Conservation (phyloP, 1,284 basidiomycete species). For the Phaffia rhodozyma region DNA sequence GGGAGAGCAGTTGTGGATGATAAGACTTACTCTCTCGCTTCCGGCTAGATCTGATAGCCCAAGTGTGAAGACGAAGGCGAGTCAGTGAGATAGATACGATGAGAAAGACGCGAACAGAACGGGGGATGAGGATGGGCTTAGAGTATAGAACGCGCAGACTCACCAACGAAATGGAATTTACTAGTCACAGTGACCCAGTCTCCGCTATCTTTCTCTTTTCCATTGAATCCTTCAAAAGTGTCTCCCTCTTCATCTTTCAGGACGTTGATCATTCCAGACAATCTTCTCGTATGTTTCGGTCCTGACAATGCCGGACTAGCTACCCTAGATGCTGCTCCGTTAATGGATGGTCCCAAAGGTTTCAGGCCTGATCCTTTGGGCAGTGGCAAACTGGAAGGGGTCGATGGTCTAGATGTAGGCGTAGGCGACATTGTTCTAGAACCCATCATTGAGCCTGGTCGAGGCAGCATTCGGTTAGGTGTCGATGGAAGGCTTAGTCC, state of each 20-base stretch:
- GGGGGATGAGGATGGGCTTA: no score
- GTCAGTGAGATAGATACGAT: not conserved
- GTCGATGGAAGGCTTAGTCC: conserved; percentile 39
- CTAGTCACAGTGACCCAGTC: conserved; percentile 83
- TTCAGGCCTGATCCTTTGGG: not conserved
- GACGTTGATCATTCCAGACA: no score
- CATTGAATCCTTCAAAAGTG: not conserved
- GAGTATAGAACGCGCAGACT: not conserved
- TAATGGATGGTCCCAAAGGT: not conserved
- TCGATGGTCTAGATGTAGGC: conserved; percentile 13
- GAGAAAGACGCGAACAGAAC: not conserved
- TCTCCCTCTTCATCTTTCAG: not conserved
- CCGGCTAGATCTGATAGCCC: conserved; percentile 58
- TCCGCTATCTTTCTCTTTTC: conserved; percentile 32
- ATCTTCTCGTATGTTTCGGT: not conserved
- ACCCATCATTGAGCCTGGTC: conserved; percentile 49
- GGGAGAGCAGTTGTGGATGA: conserved; percentile 2
- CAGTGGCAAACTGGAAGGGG: conserved; percentile 12
- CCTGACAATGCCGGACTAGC: not conserved
- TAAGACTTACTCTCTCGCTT: conserved; percentile 65
- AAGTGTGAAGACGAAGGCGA: not conserved
- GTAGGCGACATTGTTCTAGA: conserved; percentile 14
- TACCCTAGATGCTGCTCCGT: not conserved
- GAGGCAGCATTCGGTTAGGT: conserved; percentile 30
- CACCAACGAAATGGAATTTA: conserved; percentile 91